These are phyloP conservation scores for Bremia lactucae DNA, from an alignment of 352 stramenopile genomes.

Conservation along the genomic window DNA sequence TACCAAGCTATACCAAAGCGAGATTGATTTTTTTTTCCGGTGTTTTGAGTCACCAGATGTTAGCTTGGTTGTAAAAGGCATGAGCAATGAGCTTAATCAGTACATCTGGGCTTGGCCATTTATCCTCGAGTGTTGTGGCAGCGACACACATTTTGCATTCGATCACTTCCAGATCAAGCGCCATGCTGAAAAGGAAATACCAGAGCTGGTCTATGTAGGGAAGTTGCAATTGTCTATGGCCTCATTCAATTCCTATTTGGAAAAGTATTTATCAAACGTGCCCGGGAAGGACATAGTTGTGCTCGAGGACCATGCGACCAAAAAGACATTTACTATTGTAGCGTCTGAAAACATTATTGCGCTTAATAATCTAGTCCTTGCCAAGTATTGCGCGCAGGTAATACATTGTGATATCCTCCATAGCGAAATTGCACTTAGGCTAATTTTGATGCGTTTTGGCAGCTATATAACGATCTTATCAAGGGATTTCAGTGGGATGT, in stretches of 20 bases:
- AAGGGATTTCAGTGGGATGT: slow-evolving; percentile 81
- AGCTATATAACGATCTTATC: slow-evolving; percentile 72
- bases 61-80: slow-evolving; percentile 68
- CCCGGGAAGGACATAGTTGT: slow-evolving; percentile 52
- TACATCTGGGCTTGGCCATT: slow-evolving; percentile 79
- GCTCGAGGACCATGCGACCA: slow-evolving; percentile 54
- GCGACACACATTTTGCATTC: slow-evolving; percentile 58
- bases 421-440: not conserved
- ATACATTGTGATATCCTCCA: slow-evolving; percentile 5
- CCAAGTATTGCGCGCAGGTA: slow-evolving; percentile 59
- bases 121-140: slow-evolving; percentile 66
- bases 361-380: slow-evolving; percentile 57
- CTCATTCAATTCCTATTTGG: slow-evolving; percentile 65
- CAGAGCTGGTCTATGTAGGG: slow-evolving; percentile 58
- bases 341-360: slow-evolving; percentile 64
- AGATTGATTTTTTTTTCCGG: slow-evolving; percentile 59
- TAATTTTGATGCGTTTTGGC: not conserved
- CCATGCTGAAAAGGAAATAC: slow-evolving; percentile 28
- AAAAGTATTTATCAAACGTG: slow-evolving; percentile 54
- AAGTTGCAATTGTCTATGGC: slow-evolving; percentile 60
- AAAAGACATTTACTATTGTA: slow-evolving; percentile 57
- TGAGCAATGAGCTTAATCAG: slow-evolving; percentile 69
- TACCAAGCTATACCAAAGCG: slow-evolving; percentile 37
- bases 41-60: slow-evolving; percentile 74
- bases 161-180: slow-evolving; percentile 71